Evolutionary conservation across 768 basidiomycete species (phyloP), one percentile per base, ranked within the genome.

Genomic region (Boletus sensibilis): DNA sequence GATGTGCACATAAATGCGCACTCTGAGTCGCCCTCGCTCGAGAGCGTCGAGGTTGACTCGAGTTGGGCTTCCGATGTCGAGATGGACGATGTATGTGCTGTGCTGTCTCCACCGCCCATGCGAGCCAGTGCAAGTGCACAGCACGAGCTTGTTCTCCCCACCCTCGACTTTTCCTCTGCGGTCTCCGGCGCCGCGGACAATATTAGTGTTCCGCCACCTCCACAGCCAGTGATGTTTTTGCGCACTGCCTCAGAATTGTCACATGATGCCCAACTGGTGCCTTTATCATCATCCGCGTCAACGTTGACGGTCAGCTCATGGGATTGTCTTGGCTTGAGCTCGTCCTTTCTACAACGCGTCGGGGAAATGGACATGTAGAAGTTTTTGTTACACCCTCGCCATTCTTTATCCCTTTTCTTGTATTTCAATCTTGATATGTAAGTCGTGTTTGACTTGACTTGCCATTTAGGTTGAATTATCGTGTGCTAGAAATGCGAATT

Each of bases 121-220:
- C 58, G 65, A 7, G 51, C 54, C 25, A 73, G 79, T 23, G 64
- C 62, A 23, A 86, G 90, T 64, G 82, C 86, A 12, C 75, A 87
- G 4, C 75, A 81, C 20, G 88, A 89, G 3, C 82, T 94, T 55
- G 71, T 93, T 12, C 73, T 92, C n/a, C 90, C 91, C 5, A 88
- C 83, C 1, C 78, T 92, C 50, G 88, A 91, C 67, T 80, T 89
- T 59, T 87, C 88, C 0, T 79, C 84, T 6, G 71, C 77, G 9
- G 81, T 79, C 27, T 40, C 61, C 14, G 52, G 50, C 9, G 49
- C 53, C 9, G 29, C 44, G 20, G 38, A 50, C 38, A 53, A 29
- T 29, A 29, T 29, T 29, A 29, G 52, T 31, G 29, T 45, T 56
- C 41, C 57, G 0, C 29, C 35, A 1, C 56, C 55, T 34, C 61